Evolutionary conservation across 2,329 filamentous ascomycete species (phyloP), one percentile per base, ranked within the genome.

Genomic region (Calonectria pteridis): DNA sequence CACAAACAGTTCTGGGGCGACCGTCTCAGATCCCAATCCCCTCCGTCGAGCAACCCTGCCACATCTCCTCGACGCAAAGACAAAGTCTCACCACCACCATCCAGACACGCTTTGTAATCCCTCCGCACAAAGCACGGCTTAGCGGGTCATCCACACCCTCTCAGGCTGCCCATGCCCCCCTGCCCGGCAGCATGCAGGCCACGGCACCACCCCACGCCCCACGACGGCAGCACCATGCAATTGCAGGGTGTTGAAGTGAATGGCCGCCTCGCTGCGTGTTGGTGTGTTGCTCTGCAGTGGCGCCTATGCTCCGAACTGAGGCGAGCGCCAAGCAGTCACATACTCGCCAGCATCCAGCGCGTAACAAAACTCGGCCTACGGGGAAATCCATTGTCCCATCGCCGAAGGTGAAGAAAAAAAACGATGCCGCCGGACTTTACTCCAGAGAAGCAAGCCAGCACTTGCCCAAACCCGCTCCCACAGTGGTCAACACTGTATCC

Each of bases 61-160:
- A 49, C 58, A 31, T 40, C 51, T 59, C 59, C 73, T 70, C 68
- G 43, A 66, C 49, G 64, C 26, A 77, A 64, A 69, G 51, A 29
- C 71, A 69, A 31, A 63, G 73, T 78, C 75, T 76, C 75, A 77
- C 75, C 55, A 77, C 46, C 67, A 43, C 67, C 67, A 46, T 64
- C 65, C 55, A 58, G 67, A 40, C 33, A 59, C 55, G n/a, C 55
- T 65, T 62, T 71, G 59, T 64, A 51, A 68, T 73, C 29, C 72
- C 58, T 33, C 23, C 46, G 23, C 62, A 66, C 59, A 40, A 40
- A 51, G 55, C 43, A 70, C 67, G 35, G 26, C 37, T 62, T 20
- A 51, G 67, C 55, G 40, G 43, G 31, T 46, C 43, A 63, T 31
- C 43, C 49, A 55, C 62, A 69, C 67, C 59, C 50, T 75, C 33